A percentile compares a stretch with the other conserved stretches of the same genome.
Evolutionary conservation across 768 basidiomycete genomes (phyloP).

Genomic region (Leccinum aurantiacum): DNA sequence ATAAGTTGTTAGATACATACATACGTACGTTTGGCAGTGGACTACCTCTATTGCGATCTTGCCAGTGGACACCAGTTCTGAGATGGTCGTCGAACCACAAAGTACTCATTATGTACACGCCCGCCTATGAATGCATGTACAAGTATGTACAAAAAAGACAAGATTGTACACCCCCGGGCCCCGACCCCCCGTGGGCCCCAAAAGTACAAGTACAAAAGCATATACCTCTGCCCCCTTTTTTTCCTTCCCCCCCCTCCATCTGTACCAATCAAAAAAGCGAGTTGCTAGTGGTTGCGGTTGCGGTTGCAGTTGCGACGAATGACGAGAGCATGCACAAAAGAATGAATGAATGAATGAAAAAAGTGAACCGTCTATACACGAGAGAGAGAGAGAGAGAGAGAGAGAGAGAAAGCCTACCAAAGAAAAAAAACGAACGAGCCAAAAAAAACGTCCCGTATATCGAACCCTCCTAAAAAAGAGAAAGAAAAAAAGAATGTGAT

Average conservation of each 20-base stretch:
- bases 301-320: neutral
- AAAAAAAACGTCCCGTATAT: neutral
- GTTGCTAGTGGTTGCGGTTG: neutral
- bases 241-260: neutral
- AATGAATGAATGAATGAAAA: neutral
- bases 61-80: too few relatives aligned
- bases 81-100: too few relatives aligned
- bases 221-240: neutral
- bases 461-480: neutral
- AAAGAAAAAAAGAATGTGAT: too few relatives aligned
- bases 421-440: neutral
- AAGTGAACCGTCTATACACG: neutral
- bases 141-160: neutral
- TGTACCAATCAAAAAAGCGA: neutral
- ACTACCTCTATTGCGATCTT: too few relatives aligned
- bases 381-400: neutral
- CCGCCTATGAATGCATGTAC: neutral
- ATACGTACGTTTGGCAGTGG: neutral
- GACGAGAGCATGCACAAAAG: neutral
- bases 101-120: too few relatives aligned
- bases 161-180: neutral
- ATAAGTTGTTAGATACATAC: slow-evolving; percentile 24
- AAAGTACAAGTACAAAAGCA: neutral
- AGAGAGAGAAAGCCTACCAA: too few relatives aligned
- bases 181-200: neutral